phyloP scores from a whole-genome alignment of 2,329 filamentous ascomycete species.

The Cercospora berteroae region DNA sequence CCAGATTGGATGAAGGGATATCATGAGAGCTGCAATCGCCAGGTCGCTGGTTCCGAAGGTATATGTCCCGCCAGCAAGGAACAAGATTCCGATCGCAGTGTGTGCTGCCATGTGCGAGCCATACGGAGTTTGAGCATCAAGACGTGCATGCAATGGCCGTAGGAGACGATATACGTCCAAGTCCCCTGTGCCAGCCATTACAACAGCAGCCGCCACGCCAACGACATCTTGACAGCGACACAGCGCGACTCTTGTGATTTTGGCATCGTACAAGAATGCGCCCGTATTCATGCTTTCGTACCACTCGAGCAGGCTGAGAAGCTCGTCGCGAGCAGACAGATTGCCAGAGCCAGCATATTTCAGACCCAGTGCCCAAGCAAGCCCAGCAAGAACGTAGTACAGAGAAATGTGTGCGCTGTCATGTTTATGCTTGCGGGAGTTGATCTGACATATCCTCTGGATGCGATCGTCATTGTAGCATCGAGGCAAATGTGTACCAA shows the following conservation, averaged over 20 bases:
- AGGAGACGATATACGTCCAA: slow-evolving; percentile 79
- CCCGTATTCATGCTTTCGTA: slow-evolving; percentile 31
- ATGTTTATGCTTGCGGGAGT: slow-evolving; percentile 44
- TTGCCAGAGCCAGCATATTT: slow-evolving; percentile 54
- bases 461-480: slow-evolving; percentile 59
- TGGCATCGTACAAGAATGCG: slow-evolving; percentile 69
- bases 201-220: slow-evolving; percentile 75
- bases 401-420: slow-evolving; percentile 84
- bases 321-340: slow-evolving; percentile 69
- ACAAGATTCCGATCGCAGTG: slow-evolving; percentile 84
- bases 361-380: slow-evolving; percentile 67
- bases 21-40: slow-evolving; percentile 79
- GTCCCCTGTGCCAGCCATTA: slow-evolving; percentile 96
- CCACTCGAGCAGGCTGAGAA: slow-evolving; percentile 75
- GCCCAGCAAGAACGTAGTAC: slow-evolving; percentile 84
- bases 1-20: slow-evolving; percentile 92
- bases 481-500: slow-evolving; percentile 68
- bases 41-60: slow-evolving; percentile 88
- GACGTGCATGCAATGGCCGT: slow-evolving; percentile 81
- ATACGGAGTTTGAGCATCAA: slow-evolving; percentile 80
- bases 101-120: slow-evolving; percentile 92
- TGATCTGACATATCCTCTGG: slow-evolving; percentile 50
- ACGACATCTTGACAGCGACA: slow-evolving; percentile 89
- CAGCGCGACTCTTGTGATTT: slow-evolving; percentile 76
- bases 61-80: slow-evolving; percentile 86